Conservation (phyloP, 2,329 filamentous ascomycete species). For the Aspergillus quadricinctus region DNA sequence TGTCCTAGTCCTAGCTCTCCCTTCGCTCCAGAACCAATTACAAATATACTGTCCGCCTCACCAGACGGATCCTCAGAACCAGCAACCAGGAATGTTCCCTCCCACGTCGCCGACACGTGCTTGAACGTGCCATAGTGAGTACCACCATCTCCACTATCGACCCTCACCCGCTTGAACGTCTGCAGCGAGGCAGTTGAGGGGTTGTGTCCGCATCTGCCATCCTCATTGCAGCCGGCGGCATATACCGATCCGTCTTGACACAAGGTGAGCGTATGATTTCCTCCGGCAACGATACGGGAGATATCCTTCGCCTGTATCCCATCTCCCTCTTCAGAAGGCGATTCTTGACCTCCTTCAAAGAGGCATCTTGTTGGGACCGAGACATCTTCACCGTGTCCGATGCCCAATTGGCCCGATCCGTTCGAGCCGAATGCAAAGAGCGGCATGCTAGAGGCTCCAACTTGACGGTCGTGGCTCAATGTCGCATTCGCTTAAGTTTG, state of each 20-base stretch:
- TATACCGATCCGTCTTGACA: constrained; percentile 57
- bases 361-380: constrained; percentile 60
- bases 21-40: constrained; percentile 62
- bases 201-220: constrained; percentile 41
- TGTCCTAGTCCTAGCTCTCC: constrained; percentile 67
- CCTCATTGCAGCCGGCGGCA: constrained; percentile 59
- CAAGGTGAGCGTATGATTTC: constrained; percentile 80
- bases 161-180: constrained; percentile 25
- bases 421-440: constrained; percentile 72
- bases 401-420: constrained; percentile 68
- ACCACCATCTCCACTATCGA: constrained; percentile 10
- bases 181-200: constrained; percentile 9
- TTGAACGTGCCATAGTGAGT: constrained; percentile 29
- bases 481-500: background rate
- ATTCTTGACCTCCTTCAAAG: constrained; percentile 42
- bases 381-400: constrained; percentile 67
- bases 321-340: constrained; percentile 31
- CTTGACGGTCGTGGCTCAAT: background rate
- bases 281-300: constrained; percentile 58
- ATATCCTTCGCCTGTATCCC: constrained; percentile 34
- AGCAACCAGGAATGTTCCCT: constrained; percentile 61
- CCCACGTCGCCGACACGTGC: constrained; percentile 71
- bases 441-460: constrained; percentile 22
- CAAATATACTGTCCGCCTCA: constrained; percentile 49
- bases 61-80: constrained; percentile 35